Evolutionary conservation across 495 filamentous ascomycete species (phyloP).

Genomic region (Aspergillus mulundensis): DNA sequence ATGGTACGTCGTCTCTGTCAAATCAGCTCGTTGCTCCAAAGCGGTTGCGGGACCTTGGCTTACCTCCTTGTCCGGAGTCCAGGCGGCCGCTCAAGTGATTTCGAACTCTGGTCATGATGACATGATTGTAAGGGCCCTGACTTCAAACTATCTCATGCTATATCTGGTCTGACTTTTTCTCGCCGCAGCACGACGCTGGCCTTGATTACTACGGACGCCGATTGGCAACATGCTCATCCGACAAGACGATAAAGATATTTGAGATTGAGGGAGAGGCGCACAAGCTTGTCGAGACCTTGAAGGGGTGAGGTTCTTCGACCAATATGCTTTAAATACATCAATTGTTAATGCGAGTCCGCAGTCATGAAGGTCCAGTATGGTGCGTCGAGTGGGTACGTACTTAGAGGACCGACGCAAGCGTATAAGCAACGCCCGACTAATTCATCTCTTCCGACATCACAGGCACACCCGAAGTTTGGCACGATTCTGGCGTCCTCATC

Average conservation of each 20-base stretch:
- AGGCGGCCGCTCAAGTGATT: slow-evolving; percentile 74
- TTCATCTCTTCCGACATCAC: not conserved
- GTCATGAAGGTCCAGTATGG: slow-evolving; percentile 95
- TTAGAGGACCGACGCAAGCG: not conserved
- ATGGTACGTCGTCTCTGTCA: slow-evolving; percentile 12
- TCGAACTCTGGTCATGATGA: slow-evolving; percentile 94
- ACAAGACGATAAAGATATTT: slow-evolving; percentile 99
- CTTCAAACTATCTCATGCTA: not conserved
- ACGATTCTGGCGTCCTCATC: slow-evolving; percentile 91
- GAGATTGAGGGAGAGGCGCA: slow-evolving; percentile 95
- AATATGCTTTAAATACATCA: not conserved
- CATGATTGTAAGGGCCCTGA: slow-evolving; percentile 79
- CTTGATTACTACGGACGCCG: slow-evolving; percentile 97
- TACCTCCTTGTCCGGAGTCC: slow-evolving; percentile 9
- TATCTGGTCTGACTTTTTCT: slow-evolving; percentile 2
- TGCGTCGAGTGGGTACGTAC: slow-evolving; percentile 80
- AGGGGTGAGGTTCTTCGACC: slow-evolving; percentile 61
- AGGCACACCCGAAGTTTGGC: slow-evolving; percentile 96
- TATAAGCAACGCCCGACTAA: slow-evolving; percentile 1
- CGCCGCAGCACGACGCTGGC: slow-evolving; percentile 85
- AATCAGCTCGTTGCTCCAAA: not conserved
- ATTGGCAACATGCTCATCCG: slow-evolving; percentile 94
- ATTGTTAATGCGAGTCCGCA: slow-evolving; percentile 31
- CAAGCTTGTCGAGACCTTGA: slow-evolving; percentile 84
- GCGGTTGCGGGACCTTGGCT: slow-evolving; percentile 5